Percentiles rank a stretch among this genome's conserved stretches.
These are phyloP conservation scores for Claviceps sp. DNA, from an alignment of 2,329 filamentous ascomycete species.

Conservation along the genomic window DNA sequence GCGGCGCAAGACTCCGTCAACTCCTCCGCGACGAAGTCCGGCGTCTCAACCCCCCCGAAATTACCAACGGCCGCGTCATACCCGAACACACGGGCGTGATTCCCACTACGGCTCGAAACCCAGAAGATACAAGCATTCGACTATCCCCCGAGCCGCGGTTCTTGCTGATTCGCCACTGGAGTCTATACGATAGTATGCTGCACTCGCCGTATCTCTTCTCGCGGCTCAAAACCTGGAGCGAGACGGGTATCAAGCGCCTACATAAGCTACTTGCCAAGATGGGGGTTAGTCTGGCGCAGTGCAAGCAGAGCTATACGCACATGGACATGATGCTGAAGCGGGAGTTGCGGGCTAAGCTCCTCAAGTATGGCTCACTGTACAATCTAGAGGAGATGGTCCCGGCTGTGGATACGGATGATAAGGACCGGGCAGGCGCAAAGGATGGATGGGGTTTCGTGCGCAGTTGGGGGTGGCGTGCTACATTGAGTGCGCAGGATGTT, in stretches of 20 bases:
- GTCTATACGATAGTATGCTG: slow-evolving; percentile 94
- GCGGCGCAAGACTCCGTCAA: slow-evolving; percentile 72
- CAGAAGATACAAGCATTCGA: slow-evolving; percentile 83
- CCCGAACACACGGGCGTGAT: slow-evolving; percentile 69
- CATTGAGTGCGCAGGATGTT: slow-evolving; percentile 83
- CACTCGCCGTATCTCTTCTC: slow-evolving; percentile 92
- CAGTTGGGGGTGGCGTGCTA: slow-evolving; percentile 96
- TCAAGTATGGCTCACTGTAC: slow-evolving; percentile 87
- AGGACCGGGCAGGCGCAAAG: slow-evolving; percentile 57
- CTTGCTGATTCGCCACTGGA: slow-evolving; percentile 89
- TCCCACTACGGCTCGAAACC: slow-evolving; percentile 73
- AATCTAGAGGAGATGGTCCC: slow-evolving; percentile 90
- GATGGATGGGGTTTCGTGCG: slow-evolving; percentile 96
- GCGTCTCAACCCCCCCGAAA: slow-evolving; percentile 71
- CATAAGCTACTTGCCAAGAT: slow-evolving; percentile 96
- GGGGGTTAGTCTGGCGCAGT: slow-evolving; percentile 88
- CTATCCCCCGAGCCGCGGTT: slow-evolving; percentile 90
- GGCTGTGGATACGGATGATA: slow-evolving; percentile 55
- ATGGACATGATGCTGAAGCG: slow-evolving; percentile 98
- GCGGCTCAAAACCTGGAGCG: slow-evolving; percentile 86
- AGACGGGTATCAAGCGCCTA: slow-evolving; percentile 72
- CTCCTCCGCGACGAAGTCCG: slow-evolving; percentile 86
- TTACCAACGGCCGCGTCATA: slow-evolving; percentile 45
- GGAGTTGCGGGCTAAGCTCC: slow-evolving; percentile 67
- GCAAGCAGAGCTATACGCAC: slow-evolving; percentile 89